Percentiles rank a stretch among this genome's conserved stretches.
Evolutionary conservation across 345 rosid genomes (phyloP).

Genomic region (Chamaenerion angustifolium): DNA sequence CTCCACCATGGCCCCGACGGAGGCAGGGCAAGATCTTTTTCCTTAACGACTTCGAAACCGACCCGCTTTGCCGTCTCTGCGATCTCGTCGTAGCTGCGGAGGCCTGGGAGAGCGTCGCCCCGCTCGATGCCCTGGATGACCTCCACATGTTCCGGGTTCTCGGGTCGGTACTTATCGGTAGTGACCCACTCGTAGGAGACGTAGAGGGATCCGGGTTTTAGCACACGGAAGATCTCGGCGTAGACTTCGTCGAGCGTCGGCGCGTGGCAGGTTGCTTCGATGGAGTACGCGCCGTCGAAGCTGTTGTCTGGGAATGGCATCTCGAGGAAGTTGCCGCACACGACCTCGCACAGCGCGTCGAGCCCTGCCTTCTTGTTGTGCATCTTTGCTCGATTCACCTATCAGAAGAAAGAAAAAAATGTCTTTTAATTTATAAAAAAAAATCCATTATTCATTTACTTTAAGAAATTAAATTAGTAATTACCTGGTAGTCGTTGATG

Average conservation of each 20-base stretch:
- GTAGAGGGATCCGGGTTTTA: constrained; percentile 71
- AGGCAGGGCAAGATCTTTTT: constrained; percentile 70
- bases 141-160: constrained; percentile 45
- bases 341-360: constrained; percentile 65
- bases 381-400: constrained; percentile 57
- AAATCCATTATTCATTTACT: no score
- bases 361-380: constrained; percentile 87
- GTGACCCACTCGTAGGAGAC: constrained; percentile 96
- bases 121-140: constrained; percentile 83
- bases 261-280: constrained; percentile 98
- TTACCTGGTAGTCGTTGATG: constrained; percentile 70
- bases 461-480: neutral
- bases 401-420: neutral
- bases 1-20: constrained; percentile 90
- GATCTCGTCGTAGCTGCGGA: constrained; percentile 45
- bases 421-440: neutral
- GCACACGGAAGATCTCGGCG: constrained; percentile 59
- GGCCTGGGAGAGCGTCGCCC: constrained; percentile 82
- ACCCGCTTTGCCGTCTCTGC: constrained; percentile 53
- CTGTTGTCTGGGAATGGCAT: constrained; percentile 71
- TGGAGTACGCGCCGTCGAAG: constrained; percentile 94
- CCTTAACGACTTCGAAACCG: constrained; percentile 73
- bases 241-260: constrained; percentile 78
- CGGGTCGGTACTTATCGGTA: constrained; percentile 41
- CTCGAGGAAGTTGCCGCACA: constrained; percentile 74